phyloP scores from a whole-genome alignment of 352 stramenopile genomes.

The Globisporangium canariense region DNA sequence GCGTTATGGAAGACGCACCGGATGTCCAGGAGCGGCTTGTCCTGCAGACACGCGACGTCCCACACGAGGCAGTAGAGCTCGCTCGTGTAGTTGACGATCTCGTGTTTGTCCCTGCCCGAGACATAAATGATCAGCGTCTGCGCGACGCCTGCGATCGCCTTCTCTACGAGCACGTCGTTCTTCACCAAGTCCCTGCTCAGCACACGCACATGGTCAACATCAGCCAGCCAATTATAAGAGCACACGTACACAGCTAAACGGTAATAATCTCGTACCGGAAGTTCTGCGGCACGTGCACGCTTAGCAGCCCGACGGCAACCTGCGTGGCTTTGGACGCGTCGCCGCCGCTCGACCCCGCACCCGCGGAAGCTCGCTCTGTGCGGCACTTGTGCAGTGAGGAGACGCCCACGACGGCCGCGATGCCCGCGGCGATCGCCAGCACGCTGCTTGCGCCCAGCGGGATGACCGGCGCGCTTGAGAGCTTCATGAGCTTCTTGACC shows the following conservation, averaged over 20 bases:
- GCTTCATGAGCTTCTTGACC: slow-evolving; percentile 47
- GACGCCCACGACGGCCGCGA: slow-evolving; percentile 40
- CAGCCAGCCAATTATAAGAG: not conserved
- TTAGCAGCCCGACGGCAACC: slow-evolving; percentile 47
- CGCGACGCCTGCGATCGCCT: slow-evolving; percentile 40
- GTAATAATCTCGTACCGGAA: slow-evolving; percentile 26
- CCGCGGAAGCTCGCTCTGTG: not conserved
- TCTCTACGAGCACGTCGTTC: slow-evolving; percentile 77
- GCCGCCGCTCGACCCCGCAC: not conserved
- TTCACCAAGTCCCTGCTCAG: slow-evolving; percentile 43
- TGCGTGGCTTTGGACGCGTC: not conserved
- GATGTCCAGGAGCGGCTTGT: slow-evolving; percentile 64
- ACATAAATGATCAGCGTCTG: slow-evolving; percentile 64
- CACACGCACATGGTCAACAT: not conserved
- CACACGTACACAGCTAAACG: not conserved
- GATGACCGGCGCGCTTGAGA: slow-evolving; percentile 27
- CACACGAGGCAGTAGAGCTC: slow-evolving; percentile 73
- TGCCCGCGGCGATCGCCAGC: slow-evolving; percentile 38
- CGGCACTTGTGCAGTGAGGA: slow-evolving; percentile 43
- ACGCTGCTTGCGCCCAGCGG: slow-evolving; percentile 30
- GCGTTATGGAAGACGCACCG: slow-evolving; percentile 23
- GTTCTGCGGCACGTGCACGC: slow-evolving; percentile 54
- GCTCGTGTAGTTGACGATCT: slow-evolving; percentile 74
- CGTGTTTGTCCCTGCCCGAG: slow-evolving; percentile 44
- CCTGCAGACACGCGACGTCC: slow-evolving; percentile 54